These are phyloP conservation scores for Physcia stellaris DNA, from an alignment of 495 filamentous ascomycete species.

Conservation along the genomic window DNA sequence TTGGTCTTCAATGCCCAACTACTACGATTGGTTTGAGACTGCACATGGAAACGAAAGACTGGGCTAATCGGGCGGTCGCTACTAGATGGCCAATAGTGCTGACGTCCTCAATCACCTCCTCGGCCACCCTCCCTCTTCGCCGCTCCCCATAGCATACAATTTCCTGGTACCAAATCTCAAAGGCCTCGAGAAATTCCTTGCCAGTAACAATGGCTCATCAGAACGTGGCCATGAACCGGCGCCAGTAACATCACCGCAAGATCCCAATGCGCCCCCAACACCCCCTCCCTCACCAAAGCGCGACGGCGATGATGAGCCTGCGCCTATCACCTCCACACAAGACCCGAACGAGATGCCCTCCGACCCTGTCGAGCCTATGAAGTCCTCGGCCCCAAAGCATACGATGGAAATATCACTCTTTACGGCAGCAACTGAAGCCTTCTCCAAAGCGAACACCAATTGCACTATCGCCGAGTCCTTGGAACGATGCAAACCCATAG, in stretches of 20 bases:
- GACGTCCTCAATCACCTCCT: constrained; percentile 69
- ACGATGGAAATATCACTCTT: constrained; percentile 79
- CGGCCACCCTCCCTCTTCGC: constrained; percentile 39
- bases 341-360: not conserved
- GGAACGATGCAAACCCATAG: constrained; percentile 59
- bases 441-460: constrained; percentile 86
- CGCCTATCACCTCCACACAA: constrained; percentile 25
- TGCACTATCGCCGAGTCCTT: constrained; percentile 75
- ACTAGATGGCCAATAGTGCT: constrained; percentile 80
- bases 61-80: not conserved
- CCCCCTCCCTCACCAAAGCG: constrained; percentile 12
- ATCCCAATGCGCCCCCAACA: constrained; percentile 23
- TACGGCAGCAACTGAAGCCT: constrained; percentile 80
- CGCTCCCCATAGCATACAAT: constrained; percentile 66
- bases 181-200: constrained; percentile 50
- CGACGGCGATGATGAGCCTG: constrained; percentile 16
- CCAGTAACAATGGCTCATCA: constrained; percentile 8
- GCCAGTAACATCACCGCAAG: constrained; percentile 1
- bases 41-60: too few species aligned
- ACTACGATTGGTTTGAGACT: constrained; percentile 1
- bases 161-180: constrained; percentile 85
- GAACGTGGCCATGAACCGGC: too few species aligned
- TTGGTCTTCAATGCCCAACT: constrained; percentile 20
- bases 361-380: constrained; percentile 1
- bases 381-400: constrained; percentile 20